These are phyloP conservation scores for Chalciporus pseudorubinellus DNA, from an alignment of 768 basidiomycete species.

Conservation along the genomic window DNA sequence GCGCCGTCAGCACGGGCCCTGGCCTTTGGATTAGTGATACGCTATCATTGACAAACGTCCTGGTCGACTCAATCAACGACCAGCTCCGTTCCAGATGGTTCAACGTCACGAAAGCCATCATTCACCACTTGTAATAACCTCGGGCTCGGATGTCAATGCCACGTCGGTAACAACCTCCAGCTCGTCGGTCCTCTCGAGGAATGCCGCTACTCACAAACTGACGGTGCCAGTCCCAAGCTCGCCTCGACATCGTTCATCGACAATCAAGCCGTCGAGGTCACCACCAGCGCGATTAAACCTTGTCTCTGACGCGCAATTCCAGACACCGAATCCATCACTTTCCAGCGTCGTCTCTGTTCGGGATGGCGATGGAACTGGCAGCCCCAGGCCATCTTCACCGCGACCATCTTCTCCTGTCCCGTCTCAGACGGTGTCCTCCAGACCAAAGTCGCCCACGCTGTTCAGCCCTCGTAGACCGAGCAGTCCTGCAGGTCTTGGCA, in stretches of 20 bases:
- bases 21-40: too few species aligned
- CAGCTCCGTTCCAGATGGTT: not conserved
- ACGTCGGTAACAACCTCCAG: not conserved
- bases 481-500: not conserved
- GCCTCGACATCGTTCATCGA: conserved; percentile 22
- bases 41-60: not conserved
- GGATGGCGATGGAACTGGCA: not conserved
- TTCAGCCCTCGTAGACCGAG: not conserved
- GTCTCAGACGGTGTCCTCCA: not conserved
- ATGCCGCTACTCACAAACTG: not conserved
- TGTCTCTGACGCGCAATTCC: not conserved
- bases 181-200: not conserved
- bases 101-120: not conserved
- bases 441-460: not conserved
- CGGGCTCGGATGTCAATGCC: not conserved
- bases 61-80: not conserved
- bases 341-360: not conserved
- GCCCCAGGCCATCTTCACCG: not conserved
- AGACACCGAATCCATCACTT: not conserved
- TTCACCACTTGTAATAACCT: not conserved
- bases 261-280: conserved; percentile 9
- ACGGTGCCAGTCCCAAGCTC: conserved; percentile 1
- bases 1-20: too few species aligned
- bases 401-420: not conserved
- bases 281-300: conserved; percentile 9